phyloP scores from a whole-genome alignment of 331 rosid species.

The Malus hybrid region DNA sequence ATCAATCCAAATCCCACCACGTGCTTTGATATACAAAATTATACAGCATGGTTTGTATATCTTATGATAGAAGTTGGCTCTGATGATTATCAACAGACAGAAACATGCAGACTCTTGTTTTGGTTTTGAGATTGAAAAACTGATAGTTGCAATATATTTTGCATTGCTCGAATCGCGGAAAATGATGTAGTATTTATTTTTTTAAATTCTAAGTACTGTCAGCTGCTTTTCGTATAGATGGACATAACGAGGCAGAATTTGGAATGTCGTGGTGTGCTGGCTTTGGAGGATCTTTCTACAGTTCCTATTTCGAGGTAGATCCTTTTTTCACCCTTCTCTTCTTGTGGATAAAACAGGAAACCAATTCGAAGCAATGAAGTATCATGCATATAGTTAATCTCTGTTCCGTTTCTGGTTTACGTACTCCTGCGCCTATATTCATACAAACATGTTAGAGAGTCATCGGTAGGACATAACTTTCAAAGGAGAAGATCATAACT shows the following conservation, averaged over 20 bases:
- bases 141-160: background rate
- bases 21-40: background rate
- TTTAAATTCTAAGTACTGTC: background rate
- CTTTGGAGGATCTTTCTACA: constrained; percentile 77
- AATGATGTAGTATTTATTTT: background rate
- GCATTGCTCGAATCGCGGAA: background rate
- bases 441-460: background rate
- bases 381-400: background rate
- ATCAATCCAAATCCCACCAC: background rate
- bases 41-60: background rate
- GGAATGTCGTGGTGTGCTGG: constrained; percentile 98
- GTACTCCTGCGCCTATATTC: background rate
- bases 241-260: constrained; percentile 87
- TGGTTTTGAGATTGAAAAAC: background rate
- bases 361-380: too few relatives aligned
- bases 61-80: background rate
- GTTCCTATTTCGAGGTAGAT: constrained; percentile 71
- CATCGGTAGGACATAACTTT: background rate
- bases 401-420: too few relatives aligned
- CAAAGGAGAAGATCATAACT: background rate
- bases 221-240: constrained; percentile 46
- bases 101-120: background rate
- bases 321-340: background rate
- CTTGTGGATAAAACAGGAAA: too few relatives aligned
- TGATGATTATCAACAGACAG: background rate